phyloP scores from a whole-genome alignment of 495 filamentous ascomycete species.

The Hypoxylon fragiforme region DNA sequence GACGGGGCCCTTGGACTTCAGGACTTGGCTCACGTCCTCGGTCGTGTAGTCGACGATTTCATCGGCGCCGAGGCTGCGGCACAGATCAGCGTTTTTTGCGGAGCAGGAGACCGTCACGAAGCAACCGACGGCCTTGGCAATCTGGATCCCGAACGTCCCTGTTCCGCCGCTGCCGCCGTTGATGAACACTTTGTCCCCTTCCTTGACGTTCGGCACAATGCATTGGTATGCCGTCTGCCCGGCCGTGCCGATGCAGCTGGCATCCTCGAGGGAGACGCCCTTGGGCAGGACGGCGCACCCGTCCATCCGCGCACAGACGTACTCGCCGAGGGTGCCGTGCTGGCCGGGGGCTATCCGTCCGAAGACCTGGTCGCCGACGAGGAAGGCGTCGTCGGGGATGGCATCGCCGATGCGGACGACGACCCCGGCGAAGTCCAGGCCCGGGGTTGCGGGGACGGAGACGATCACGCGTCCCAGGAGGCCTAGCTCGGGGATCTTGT shows the following conservation, averaged over 20 bases:
- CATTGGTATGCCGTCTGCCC: constrained; percentile 63
- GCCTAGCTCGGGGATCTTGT: constrained; percentile 64
- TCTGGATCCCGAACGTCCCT: constrained; percentile 65
- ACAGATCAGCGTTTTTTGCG: constrained; percentile 59
- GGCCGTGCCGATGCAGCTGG: constrained; percentile 57
- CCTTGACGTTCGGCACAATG: constrained; percentile 56
- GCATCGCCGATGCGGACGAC: constrained; percentile 51
- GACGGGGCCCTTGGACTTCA: constrained; percentile 54
- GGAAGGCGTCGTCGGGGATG: constrained; percentile 38
- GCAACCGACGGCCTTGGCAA: constrained; percentile 66
- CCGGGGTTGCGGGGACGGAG: constrained; percentile 55
- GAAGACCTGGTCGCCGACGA: constrained; percentile 59
- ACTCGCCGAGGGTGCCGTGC: constrained; percentile 61
- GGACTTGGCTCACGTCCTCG: constrained; percentile 49
- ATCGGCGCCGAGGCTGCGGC: constrained; percentile 64
- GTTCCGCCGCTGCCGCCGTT: constrained; percentile 69
- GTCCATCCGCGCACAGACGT: constrained; percentile 38
- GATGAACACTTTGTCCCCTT: constrained; percentile 64
- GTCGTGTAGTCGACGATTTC: constrained; percentile 71
- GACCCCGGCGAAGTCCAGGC: constrained; percentile 66
- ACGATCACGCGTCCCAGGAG: constrained; percentile 46
- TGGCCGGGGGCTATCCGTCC: constrained; percentile 48
- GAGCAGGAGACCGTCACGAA: constrained; percentile 65
- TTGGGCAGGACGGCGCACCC: constrained; percentile 51
- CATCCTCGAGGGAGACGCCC: constrained; percentile 54